Evolutionary conservation across 257 asterid species (phyloP).

Genomic region (Nicotiana attenuata): DNA sequence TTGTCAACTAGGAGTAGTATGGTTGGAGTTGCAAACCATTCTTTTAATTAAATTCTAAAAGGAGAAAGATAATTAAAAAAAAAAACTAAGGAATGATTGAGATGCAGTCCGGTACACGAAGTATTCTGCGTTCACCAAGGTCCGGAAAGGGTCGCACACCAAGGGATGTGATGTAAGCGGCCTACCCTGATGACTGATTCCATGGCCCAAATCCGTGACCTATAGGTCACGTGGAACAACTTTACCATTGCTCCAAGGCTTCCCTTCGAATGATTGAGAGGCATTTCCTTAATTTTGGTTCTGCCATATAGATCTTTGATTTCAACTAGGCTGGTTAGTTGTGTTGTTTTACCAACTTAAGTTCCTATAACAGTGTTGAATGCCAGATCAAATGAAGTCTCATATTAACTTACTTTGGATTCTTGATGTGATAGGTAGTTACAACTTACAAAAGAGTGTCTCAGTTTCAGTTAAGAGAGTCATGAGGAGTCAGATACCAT

Average conservation of each 20-base stretch:
- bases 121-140: rapidly evolving
- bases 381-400: background rate
- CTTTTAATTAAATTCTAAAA: background rate
- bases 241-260: too few species aligned
- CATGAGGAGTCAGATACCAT: background rate
- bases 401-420: background rate
- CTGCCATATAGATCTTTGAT: background rate
- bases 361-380: background rate
- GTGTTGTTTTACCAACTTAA: background rate
- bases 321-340: background rate
- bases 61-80: background rate
- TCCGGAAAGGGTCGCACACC: too few species aligned
- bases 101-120: too few species aligned
- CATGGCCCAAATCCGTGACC: too few species aligned
- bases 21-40: background rate
- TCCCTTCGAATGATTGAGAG: too few species aligned
- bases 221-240: too few species aligned
- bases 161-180: too few species aligned
- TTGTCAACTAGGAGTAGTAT: background rate
- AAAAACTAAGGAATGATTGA: too few species aligned
- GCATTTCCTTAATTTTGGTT: background rate
- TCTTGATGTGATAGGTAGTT: background rate
- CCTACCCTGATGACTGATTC: too few species aligned
- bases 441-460: background rate
- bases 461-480: background rate